Evolutionary conservation across 495 filamentous ascomycete genomes (phyloP), one percentile per base, ranked within the genome.

Genomic region (Geoglossum glabrum): DNA sequence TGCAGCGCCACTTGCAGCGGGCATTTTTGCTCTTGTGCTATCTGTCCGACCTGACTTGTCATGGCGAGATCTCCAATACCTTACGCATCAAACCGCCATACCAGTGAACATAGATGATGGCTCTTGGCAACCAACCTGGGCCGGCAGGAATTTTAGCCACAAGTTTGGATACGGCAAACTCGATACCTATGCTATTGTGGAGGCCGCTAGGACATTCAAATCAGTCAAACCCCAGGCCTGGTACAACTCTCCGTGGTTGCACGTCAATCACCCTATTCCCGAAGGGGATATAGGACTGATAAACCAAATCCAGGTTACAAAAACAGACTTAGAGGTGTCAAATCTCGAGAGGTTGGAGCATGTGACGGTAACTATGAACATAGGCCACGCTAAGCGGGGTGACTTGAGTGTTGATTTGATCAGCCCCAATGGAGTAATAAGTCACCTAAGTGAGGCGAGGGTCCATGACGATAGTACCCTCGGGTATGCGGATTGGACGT

Each of bases 401-500:
- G 92, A 98, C 67, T 67, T 98, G 34, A 94, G 85, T 65, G 92
- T 96, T 55, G 92, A 98, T 65, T 70, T 98, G 34, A 82, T 87
- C 63, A 92, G 86, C 59, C 92, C 92, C 0, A 73, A 79, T 54
- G 86, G 86, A 23, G 67, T 96, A 43, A 71, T 90, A 57, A 93
- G 86, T 67, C 83, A 95, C 62, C 79, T 98, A 36, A 84, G 89
- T 51, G 83, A 82, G 19, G 72, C 80, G 1, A 81, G 92, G 56
- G 72, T 71, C 28, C 63, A 72, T 25, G 92, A 98, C 66, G 70
- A 73, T 0, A 75, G 72, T 43, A 63, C 68, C 0, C 68, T 67
- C 40, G 92, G 92, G n/a, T 98, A 97, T 65, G 73, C 80, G 38
- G 87, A 98, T 71, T 98, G 92, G 92, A 95, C 92, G 1, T 98